Evolutionary conservation across 2,329 filamentous ascomycete species (phyloP), one percentile per base, ranked within the genome.

Genomic region (Exophiala viscosa): DNA sequence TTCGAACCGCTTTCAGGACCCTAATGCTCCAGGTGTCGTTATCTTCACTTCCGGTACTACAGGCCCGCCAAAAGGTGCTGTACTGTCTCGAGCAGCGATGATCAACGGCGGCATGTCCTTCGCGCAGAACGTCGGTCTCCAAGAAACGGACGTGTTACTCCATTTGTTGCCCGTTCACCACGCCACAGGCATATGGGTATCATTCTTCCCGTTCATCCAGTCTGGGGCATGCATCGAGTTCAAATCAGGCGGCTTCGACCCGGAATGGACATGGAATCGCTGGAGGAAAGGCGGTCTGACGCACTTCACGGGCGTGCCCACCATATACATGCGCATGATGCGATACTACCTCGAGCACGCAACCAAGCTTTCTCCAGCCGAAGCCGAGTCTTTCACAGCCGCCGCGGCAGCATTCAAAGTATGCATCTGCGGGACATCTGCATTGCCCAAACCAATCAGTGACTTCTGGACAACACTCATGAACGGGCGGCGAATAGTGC

Each of bases 391-490:
- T 36, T 80, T 78, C 62, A 64, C 74, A 23, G 65, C 67, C 9
- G 76, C 72, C 1, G 72, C 73, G 23, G 61, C 53, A 8, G 54
- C 53, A 13, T 51, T 64, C 54, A 58, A 58, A 43, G 51, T 49
- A 6, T 62, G 59, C 40, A 34, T 65, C 14, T 65, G 67, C 15
- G 67, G 67, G 1, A 79, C 76, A 0, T 76, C 72, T 2, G 76
- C 76, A 1, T 57, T 79, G 34, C 76, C 76, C 2, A 70, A 72
- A 47, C 74, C 76, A 1, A 71, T 80, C 35, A 72, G 72, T n/a
- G 70, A 78, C 35, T 79, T 78, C 58, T 79, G 77, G 76, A 69
- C 69, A 2, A 60, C 65, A 4, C 64, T 77, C 3, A 65, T 76
- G 60, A 48, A 59, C 20, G 70, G 71, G 32, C 69, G 69, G 46